Conservation (phyloP, 306 rosid species). For the Macrotyloma uniflorum region DNA sequence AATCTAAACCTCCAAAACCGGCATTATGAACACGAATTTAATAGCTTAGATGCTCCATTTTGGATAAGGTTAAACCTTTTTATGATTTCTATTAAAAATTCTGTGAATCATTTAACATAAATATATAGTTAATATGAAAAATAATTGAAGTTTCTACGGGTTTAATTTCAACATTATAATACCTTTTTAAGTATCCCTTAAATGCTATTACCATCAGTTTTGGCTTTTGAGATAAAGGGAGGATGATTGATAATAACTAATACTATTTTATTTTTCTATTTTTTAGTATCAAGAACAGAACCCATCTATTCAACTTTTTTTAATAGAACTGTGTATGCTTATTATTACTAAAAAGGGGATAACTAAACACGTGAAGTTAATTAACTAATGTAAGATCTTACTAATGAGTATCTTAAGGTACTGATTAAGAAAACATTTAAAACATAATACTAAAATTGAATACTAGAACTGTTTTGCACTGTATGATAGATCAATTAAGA, state of each 20-base stretch:
- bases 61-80: background rate
- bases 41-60: background rate
- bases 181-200: no score
- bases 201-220: no score
- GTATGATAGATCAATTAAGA: constrained; percentile 36
- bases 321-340: background rate
- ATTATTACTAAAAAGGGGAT: background rate
- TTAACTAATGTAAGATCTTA: background rate
- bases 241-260: no score
- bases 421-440: no score
- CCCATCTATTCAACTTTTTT: no score
- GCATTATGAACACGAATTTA: background rate
- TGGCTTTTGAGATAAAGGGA: no score
- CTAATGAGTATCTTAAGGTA: background rate
- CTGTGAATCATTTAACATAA: background rate
- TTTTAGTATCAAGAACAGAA: no score
- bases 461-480: background rate
- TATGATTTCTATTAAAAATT: background rate
- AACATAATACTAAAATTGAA: no score
- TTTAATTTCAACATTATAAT: background rate
- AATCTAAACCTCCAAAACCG: background rate
- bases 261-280: no score
- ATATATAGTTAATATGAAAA: background rate
- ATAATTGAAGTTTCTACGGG: background rate
- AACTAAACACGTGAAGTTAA: background rate